Conservation (phyloP, 1,139 yeast species). For the Taiozyma sp. region DNA sequence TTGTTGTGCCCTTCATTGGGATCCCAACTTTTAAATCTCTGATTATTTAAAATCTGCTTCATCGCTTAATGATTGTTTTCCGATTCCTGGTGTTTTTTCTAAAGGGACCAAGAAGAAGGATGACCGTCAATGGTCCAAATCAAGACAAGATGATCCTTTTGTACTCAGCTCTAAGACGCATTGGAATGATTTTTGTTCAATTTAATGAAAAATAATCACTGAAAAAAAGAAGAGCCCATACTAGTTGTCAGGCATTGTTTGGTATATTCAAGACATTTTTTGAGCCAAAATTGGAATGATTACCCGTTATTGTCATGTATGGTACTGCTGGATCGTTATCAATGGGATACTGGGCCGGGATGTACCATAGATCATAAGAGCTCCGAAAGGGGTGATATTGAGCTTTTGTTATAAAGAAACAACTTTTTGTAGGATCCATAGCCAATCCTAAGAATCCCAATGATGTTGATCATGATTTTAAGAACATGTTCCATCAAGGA, state of each 20-base stretch:
- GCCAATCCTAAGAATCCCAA: neutral
- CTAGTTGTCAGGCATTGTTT: neutral
- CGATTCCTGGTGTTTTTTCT: neutral
- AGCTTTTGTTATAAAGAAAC: neutral
- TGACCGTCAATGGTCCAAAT: neutral
- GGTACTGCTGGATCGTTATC: neutral
- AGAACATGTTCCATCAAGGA: neutral
- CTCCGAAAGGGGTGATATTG: neutral
- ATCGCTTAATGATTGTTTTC: neutral
- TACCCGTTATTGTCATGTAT: neutral
- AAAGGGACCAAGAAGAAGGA: neutral
- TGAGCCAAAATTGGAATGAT: neutral
- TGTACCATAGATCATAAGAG: neutral
- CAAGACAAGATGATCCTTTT: constrained; percentile 8
- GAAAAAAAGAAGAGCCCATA: constrained; percentile 13
- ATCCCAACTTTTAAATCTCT: neutral
- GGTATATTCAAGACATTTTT: neutral
- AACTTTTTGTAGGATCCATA: neutral
- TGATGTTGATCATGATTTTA: neutral
- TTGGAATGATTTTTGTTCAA: constrained; percentile 18
- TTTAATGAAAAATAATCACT: constrained; percentile 15
- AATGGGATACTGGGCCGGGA: neutral
- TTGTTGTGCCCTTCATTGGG: constrained; percentile 18
- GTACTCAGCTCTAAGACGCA: constrained; percentile 10
- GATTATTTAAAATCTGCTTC: neutral